Conservation (phyloP, 495 filamentous ascomycete species). For the Penicillium steckii region DNA sequence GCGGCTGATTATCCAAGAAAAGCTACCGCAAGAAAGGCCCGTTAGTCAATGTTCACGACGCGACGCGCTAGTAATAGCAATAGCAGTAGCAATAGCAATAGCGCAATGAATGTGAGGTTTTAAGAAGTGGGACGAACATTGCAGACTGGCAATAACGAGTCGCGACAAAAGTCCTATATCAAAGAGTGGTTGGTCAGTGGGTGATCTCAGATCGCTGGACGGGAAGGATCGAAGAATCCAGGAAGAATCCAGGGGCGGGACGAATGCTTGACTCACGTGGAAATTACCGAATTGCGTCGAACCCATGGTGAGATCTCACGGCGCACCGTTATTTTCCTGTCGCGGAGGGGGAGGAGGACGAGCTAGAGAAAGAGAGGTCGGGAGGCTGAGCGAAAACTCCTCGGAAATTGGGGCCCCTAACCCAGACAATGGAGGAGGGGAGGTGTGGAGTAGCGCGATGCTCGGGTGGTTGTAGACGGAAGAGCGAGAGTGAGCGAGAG, state of each 20-base stretch:
- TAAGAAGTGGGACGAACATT: slow-evolving; percentile 66
- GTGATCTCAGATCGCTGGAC: slow-evolving; percentile 20
- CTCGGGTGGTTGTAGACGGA: background rate
- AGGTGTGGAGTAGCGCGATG: background rate
- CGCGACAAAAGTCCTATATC: slow-evolving; percentile 85
- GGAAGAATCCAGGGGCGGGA: background rate
- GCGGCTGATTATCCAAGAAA: slow-evolving; percentile 45
- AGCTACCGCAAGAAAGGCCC: slow-evolving; percentile 35
- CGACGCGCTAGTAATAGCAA: no score
- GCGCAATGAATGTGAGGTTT: background rate
- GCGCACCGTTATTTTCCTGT: no score
- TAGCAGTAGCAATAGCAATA: background rate
- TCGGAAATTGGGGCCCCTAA: no score
- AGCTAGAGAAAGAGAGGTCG: no score
- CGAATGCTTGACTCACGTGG: slow-evolving; percentile 57
- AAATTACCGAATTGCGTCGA: slow-evolving; percentile 86
- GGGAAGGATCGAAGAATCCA: slow-evolving; percentile 9
- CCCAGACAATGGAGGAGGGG: no score
- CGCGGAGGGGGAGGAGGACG: no score
- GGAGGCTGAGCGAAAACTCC: no score
- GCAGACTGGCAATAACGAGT: slow-evolving; percentile 93
- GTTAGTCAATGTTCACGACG: background rate
- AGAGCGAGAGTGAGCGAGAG: background rate
- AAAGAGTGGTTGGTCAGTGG: slow-evolving; percentile 11
- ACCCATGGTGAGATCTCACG: slow-evolving; percentile 50